These are phyloP conservation scores for Rosellinia necatrix DNA, from an alignment of 2,329 filamentous ascomycete genomes.

Conservation along the genomic window DNA sequence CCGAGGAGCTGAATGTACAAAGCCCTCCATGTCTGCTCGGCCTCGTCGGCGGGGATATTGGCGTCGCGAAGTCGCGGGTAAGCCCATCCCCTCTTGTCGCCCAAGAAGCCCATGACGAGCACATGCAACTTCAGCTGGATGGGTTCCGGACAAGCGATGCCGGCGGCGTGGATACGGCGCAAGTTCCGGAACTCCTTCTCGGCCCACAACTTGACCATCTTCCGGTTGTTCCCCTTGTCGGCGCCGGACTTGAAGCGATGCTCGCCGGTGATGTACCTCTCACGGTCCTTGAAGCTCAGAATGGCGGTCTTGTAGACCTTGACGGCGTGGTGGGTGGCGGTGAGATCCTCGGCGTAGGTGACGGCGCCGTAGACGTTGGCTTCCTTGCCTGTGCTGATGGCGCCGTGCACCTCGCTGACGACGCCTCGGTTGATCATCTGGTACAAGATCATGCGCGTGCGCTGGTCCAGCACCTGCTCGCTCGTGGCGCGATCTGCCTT, in stretches of 20 bases:
- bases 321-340: slow-evolving; percentile 78
- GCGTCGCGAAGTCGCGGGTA: slow-evolving; percentile 89
- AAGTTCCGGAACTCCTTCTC: slow-evolving; percentile 98
- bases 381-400: slow-evolving; percentile 95
- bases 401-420: slow-evolving; percentile 90
- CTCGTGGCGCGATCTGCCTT: slow-evolving; percentile 92
- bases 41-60: slow-evolving; percentile 69
- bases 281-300: slow-evolving; percentile 95
- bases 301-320: slow-evolving; percentile 99
- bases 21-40: slow-evolving; percentile 72
- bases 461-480: slow-evolving; percentile 91
- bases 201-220: slow-evolving; percentile 98
- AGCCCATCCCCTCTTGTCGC: slow-evolving; percentile 82
- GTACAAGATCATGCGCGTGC: slow-evolving; percentile 92
- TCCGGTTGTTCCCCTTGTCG: slow-evolving; percentile 91
- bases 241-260: slow-evolving; percentile 89
- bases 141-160: slow-evolving; percentile 89
- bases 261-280: slow-evolving; percentile 94
- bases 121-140: slow-evolving; percentile 91
- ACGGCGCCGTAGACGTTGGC: slow-evolving; percentile 97
- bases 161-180: slow-evolving; percentile 78
- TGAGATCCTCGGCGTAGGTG: slow-evolving; percentile 59
- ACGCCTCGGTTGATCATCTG: slow-evolving; percentile 94
- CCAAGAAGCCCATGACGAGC: slow-evolving; percentile 91
- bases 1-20: slow-evolving; percentile 84